phyloP scores from a whole-genome alignment of 106 monocot genomes.

The Narthecium ossifragum region DNA sequence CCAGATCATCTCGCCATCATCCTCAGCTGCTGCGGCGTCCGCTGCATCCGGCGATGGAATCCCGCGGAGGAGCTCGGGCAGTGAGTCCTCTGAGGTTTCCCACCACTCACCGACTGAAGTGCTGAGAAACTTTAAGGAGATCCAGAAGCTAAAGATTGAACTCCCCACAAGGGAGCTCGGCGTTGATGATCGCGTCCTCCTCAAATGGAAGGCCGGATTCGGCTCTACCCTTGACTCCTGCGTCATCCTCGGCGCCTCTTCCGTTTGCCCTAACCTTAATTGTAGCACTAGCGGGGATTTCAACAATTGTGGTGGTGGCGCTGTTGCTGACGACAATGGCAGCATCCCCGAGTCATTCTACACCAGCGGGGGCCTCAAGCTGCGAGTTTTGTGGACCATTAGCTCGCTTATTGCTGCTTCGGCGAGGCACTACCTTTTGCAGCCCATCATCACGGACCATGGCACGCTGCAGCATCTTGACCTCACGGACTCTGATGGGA shows the following conservation, averaged over 20 bases:
- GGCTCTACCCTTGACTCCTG: conserved; percentile 72
- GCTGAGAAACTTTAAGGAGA: conserved; percentile 53
- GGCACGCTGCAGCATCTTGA: conserved; percentile 54
- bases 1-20: conserved; percentile 31
- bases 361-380: conserved; percentile 58
- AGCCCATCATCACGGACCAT: conserved; percentile 49
- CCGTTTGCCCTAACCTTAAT: conserved; percentile 15
- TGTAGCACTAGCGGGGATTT: background rate
- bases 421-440: conserved; percentile 69
- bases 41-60: too few relatives aligned
- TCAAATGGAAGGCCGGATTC: conserved; percentile 79
- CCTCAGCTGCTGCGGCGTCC: background rate
- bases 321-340: conserved; percentile 27
- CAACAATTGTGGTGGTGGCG: background rate
- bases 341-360: conserved; percentile 65
- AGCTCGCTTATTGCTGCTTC: conserved; percentile 89
- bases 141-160: conserved; percentile 51
- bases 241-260: conserved; percentile 68
- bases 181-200: conserved; percentile 50
- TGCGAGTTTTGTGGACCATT: conserved; percentile 87
- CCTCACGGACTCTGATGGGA: conserved; percentile 62
- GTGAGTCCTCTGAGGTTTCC: conserved; percentile 25
- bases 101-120: conserved; percentile 81
- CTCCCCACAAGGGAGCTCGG: conserved; percentile 69
- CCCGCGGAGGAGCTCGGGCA: background rate